These are phyloP conservation scores for Rhytidiadelphus loreus DNA, from an alignment of 225 moss, liverwort and hornwort species.

Conservation along the genomic window DNA sequence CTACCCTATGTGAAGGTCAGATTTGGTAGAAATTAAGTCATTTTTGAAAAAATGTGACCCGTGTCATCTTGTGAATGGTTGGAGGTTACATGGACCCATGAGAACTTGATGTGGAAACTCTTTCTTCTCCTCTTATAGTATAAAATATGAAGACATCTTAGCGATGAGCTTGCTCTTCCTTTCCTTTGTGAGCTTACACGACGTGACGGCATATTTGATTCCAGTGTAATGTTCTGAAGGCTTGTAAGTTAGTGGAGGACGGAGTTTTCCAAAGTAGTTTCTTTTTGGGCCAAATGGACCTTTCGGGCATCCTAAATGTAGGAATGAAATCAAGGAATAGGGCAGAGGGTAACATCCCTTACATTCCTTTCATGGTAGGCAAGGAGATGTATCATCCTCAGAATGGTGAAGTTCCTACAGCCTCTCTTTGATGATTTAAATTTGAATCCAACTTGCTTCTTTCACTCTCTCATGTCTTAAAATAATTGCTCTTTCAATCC, in stretches of 20 bases:
- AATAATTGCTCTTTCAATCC: background rate
- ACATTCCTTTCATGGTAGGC: background rate
- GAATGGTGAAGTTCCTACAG: background rate
- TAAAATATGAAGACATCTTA: slow-evolving; percentile 39
- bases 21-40: no score
- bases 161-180: background rate
- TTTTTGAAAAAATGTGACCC: no score
- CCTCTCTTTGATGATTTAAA: background rate
- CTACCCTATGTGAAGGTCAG: no score
- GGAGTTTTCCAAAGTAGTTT: background rate
- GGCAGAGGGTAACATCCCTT: background rate
- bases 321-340: background rate
- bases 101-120: no score
- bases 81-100: no score
- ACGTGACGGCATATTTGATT: background rate
- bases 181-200: background rate
- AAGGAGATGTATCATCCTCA: background rate
- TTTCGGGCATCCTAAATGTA: background rate
- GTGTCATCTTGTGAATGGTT: no score
- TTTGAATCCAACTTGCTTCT: background rate
- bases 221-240: background rate
- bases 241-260: background rate
- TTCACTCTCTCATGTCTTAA: background rate
- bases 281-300: background rate
- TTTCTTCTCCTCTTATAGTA: background rate